Evolutionary conservation across 352 stramenopile genomes (phyloP).

Genomic region (Globisporangium echinulatum): DNA sequence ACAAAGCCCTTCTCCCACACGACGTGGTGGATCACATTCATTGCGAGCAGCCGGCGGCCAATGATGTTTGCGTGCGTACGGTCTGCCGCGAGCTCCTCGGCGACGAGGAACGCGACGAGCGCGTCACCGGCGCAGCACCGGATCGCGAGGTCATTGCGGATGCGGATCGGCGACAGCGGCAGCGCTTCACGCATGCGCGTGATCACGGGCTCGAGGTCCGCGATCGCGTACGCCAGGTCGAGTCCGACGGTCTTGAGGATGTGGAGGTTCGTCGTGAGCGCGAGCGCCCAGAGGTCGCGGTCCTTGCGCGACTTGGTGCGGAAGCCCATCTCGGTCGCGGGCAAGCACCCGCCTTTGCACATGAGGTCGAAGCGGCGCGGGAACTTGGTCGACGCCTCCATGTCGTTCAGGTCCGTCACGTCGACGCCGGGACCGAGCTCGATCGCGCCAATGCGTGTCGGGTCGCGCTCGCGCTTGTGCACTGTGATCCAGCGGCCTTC

Average conservation of each 20-base stretch:
- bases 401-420: constrained; percentile 55
- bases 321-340: constrained; percentile 67
- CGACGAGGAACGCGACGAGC: constrained; percentile 64
- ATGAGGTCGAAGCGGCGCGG: constrained; percentile 64
- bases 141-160: constrained; percentile 55
- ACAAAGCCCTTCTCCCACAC: constrained; percentile 82
- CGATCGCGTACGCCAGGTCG: constrained; percentile 43
- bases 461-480: constrained; percentile 38
- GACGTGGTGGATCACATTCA: constrained; percentile 84
- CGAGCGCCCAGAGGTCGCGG: constrained; percentile 63
- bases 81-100: constrained; percentile 41
- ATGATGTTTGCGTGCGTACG: constrained; percentile 46
- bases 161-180: constrained; percentile 53
- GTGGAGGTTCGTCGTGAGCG: constrained; percentile 60
- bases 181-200: constrained; percentile 48
- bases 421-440: constrained; percentile 63
- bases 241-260: constrained; percentile 37
- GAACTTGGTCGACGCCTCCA: constrained; percentile 63
- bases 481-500: constrained; percentile 28
- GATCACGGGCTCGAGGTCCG: constrained; percentile 50
- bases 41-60: constrained; percentile 53
- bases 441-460: constrained; percentile 46
- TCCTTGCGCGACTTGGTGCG: constrained; percentile 75
- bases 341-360: constrained; percentile 64
- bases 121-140: constrained; percentile 60